These are phyloP conservation scores for Mytilinidion resinicola DNA, from an alignment of 495 filamentous ascomycete genomes.

Conservation along the genomic window DNA sequence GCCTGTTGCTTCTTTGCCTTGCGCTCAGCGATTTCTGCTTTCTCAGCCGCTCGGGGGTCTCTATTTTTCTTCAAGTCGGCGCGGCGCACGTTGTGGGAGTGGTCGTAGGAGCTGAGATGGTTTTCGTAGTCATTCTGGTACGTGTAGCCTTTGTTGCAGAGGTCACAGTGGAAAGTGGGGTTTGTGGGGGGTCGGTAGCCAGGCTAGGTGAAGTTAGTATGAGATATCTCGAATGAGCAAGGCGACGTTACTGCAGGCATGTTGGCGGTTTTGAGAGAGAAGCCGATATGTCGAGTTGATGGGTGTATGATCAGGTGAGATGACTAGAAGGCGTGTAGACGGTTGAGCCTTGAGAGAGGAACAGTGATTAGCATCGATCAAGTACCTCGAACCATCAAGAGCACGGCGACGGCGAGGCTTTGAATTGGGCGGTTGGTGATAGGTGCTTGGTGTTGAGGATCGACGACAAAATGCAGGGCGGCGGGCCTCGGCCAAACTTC, in stretches of 20 bases:
- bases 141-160: constrained; percentile 63
- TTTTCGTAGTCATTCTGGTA: constrained; percentile 67
- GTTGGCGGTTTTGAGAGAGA: too few species aligned
- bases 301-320: too few species aligned
- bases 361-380: too few species aligned
- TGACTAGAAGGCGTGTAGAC: too few species aligned
- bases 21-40: constrained; percentile 46
- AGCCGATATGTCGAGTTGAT: too few species aligned
- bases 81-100: constrained; percentile 60
- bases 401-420: not conserved
- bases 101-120: constrained; percentile 64
- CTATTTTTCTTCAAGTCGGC: constrained; percentile 64
- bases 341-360: too few species aligned
- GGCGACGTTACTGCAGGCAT: not conserved
- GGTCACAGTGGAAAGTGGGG: constrained; percentile 72
- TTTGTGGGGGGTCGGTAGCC: not conserved
- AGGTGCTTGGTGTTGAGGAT: not conserved
- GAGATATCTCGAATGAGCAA: not conserved
- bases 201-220: not conserved
- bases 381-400: too few species aligned
- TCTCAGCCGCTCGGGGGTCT: constrained; percentile 50
- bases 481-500: not conserved
- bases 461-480: not conserved
- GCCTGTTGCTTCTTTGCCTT: constrained; percentile 66
- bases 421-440: not conserved